phyloP scores from a whole-genome alignment of 1,139 yeast genomes.

The Yamadazyma mexicana region DNA sequence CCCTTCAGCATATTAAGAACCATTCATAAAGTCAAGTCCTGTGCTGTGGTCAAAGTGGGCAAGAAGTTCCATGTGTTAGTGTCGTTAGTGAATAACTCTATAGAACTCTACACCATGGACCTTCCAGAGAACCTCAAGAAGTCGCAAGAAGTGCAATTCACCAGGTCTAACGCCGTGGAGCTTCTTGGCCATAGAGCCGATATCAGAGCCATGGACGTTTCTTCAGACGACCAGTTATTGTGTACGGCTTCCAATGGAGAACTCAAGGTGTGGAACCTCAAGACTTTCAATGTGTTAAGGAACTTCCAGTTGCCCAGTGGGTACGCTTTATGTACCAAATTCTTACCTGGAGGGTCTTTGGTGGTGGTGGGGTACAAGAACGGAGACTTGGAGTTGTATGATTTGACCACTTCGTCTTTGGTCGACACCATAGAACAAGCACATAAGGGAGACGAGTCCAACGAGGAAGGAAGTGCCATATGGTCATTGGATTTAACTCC shows the following conservation, averaged over 20 bases:
- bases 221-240: slow-evolving; percentile 79
- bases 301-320: slow-evolving; percentile 77
- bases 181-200: slow-evolving; percentile 88
- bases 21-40: slow-evolving; percentile 54
- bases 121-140: slow-evolving; percentile 47
- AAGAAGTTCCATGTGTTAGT: slow-evolving; percentile 56
- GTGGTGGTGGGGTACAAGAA: slow-evolving; percentile 88
- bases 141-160: slow-evolving; percentile 40
- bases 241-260: slow-evolving; percentile 92
- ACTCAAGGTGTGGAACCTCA: slow-evolving; percentile 84
- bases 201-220: slow-evolving; percentile 77
- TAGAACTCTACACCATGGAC: slow-evolving; percentile 65
- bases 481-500: slow-evolving; percentile 89
- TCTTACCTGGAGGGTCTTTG: slow-evolving; percentile 88
- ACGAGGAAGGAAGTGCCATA: slow-evolving; percentile 65
- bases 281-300: slow-evolving; percentile 72
- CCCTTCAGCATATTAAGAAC: slow-evolving; percentile 65
- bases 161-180: slow-evolving; percentile 59
- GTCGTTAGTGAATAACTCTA: slow-evolving; percentile 69
- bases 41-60: slow-evolving; percentile 50
- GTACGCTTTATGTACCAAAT: slow-evolving; percentile 76
- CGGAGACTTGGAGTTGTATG: slow-evolving; percentile 84
- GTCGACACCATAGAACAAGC: slow-evolving; percentile 73
- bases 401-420: slow-evolving; percentile 77
- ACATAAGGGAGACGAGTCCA: slow-evolving; percentile 37